Percentiles rank a stretch among this genome's conserved stretches.
phyloP scores from a whole-genome alignment of 345 rosid genomes.

The Bretschneidera sinensis region DNA sequence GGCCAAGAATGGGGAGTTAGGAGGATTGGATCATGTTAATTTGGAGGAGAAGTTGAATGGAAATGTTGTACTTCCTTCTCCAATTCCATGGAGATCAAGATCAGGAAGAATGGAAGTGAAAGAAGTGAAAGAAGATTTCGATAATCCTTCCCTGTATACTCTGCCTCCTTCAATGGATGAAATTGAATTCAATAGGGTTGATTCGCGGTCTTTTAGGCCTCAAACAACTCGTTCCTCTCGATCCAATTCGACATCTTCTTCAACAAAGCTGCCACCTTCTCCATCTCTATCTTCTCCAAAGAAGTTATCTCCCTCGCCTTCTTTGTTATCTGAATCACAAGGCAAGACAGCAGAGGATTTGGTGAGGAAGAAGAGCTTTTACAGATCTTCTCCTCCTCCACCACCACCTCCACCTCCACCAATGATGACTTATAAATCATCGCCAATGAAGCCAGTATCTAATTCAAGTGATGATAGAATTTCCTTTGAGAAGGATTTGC shows the following conservation, averaged over 20 bases:
- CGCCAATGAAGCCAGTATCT: slow-evolving; percentile 24
- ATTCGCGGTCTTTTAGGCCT: slow-evolving; percentile 23
- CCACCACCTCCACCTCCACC: slow-evolving; percentile 73
- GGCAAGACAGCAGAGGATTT: slow-evolving; percentile 44
- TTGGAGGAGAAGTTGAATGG: slow-evolving; percentile 28
- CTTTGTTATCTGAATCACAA: slow-evolving; percentile 33
- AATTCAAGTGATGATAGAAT: slow-evolving; percentile 19
- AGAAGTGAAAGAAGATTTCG: slow-evolving; percentile 36
- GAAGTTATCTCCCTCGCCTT: slow-evolving; percentile 38
- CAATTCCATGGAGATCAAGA: slow-evolving; percentile 92
- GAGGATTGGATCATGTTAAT: slow-evolving; percentile 22
- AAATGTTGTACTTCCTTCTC: slow-evolving; percentile 78
- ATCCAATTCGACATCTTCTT: slow-evolving; percentile 27
- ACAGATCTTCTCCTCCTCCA: slow-evolving; percentile 50
- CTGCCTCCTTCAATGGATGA: slow-evolving; percentile 31
- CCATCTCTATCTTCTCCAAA: slow-evolving; percentile 38
- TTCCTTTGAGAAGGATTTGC: slow-evolving; percentile 18
- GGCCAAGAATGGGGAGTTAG: slow-evolving; percentile 17
- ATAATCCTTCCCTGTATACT: slow-evolving; percentile 12
- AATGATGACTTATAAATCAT: slow-evolving; percentile 24
- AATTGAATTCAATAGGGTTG: slow-evolving; percentile 21
- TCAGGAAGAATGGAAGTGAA: slow-evolving; percentile 64
- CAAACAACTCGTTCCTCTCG: slow-evolving; percentile 26
- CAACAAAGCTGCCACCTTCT: slow-evolving; percentile 38
- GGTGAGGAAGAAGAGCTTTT: slow-evolving; percentile 41